phyloP scores from a whole-genome alignment of 2,329 filamentous ascomycete genomes.

The Xylariaceae sp. region DNA sequence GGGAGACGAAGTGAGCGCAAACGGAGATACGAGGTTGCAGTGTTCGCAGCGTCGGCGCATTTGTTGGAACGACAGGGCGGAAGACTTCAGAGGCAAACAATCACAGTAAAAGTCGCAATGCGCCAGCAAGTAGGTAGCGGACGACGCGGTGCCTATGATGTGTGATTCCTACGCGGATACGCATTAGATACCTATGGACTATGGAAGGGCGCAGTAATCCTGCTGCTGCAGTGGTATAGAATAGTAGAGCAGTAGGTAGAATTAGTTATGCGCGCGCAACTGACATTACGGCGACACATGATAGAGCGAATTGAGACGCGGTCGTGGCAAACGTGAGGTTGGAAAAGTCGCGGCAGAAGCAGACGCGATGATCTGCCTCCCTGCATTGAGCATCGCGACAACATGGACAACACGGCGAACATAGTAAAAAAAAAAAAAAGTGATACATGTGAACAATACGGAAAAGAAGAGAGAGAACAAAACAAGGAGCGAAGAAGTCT shows the following conservation, averaged over 20 bases:
- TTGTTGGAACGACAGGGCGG: not conserved
- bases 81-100: conserved; percentile 11
- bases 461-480: not conserved
- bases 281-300: not conserved
- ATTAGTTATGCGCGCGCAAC: not conserved
- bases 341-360: not conserved
- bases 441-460: not conserved
- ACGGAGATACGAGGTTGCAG: conserved; percentile 1
- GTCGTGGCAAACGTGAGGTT: not conserved
- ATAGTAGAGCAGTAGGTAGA: not conserved
- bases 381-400: conserved; percentile 4
- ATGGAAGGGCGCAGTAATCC: conserved; percentile 2
- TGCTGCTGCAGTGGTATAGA: too few species aligned
- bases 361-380: not conserved
- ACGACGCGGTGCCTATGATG: conserved; percentile 3
- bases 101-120: conserved; percentile 13
- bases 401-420: not conserved
- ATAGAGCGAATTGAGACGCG: not conserved
- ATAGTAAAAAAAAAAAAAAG: not conserved
- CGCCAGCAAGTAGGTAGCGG: conserved; percentile 9
- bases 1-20: conserved; percentile 4
- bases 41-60: conserved; percentile 5
- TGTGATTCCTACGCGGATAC: conserved; percentile 13
- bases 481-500: not conserved
- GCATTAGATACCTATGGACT: conserved; percentile 18